phyloP scores from a whole-genome alignment of 2,329 filamentous ascomycete species.

The Pseudogymnoascus verrucosus region DNA sequence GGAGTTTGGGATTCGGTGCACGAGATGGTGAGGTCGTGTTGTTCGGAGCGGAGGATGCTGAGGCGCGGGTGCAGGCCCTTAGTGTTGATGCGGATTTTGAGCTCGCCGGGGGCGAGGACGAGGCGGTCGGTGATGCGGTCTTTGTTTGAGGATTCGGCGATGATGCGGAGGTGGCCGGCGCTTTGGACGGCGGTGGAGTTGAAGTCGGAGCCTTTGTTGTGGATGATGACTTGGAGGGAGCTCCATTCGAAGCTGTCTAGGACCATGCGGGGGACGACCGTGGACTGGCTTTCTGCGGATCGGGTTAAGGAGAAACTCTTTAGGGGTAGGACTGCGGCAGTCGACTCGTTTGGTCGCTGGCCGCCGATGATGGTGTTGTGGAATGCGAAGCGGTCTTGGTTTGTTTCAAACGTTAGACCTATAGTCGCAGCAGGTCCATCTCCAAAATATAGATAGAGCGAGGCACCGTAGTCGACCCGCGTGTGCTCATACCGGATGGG shows the following conservation, averaged over 20 bases:
- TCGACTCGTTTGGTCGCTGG: slow-evolving; percentile 42
- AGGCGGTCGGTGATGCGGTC: slow-evolving; percentile 77
- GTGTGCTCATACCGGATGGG: slow-evolving; percentile 74
- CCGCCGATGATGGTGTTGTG: slow-evolving; percentile 66
- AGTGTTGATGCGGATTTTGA: slow-evolving; percentile 51
- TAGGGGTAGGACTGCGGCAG: slow-evolving; percentile 62
- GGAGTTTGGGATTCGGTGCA: slow-evolving; percentile 60
- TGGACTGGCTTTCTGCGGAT: slow-evolving; percentile 35
- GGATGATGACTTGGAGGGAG: slow-evolving; percentile 63
- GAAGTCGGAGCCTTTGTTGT: slow-evolving; percentile 46
- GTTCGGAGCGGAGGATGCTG: slow-evolving; percentile 61
- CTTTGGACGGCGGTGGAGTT: slow-evolving; percentile 48
- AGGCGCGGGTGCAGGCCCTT: slow-evolving; percentile 47
- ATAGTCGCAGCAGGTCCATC: slow-evolving; percentile 47
- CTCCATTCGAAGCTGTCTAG: slow-evolving; percentile 49
- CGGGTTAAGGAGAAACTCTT: slow-evolving; percentile 56
- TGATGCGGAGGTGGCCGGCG: slow-evolving; percentile 65
- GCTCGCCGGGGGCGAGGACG: slow-evolving; percentile 69
- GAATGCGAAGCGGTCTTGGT: slow-evolving; percentile 61
- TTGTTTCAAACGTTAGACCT: slow-evolving; percentile 68
- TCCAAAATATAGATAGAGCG: slow-evolving; percentile 51
- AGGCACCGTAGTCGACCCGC: slow-evolving; percentile 60
- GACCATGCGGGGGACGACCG: slow-evolving; percentile 8
- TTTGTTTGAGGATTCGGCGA: slow-evolving; percentile 61
- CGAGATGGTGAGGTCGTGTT: slow-evolving; percentile 69